Evolutionary conservation across 75 land plant species (phyloP), one percentile per base, ranked within the genome.

Genomic region (Isoetes taiwanensis): DNA sequence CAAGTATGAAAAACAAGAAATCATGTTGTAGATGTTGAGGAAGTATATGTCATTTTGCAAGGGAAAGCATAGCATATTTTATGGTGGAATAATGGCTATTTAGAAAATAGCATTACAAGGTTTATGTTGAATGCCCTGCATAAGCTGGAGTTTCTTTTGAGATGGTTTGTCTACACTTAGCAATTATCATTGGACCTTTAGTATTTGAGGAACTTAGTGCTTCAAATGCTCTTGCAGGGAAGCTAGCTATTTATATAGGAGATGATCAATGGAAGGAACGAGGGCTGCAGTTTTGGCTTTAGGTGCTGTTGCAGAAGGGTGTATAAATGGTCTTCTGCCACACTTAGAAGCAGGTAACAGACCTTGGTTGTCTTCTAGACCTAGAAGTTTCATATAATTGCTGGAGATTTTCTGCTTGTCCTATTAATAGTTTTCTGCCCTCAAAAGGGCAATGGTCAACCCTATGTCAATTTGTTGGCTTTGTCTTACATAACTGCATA

Each of bases 281-380:
- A 34, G 98, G 71, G 98, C 98, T 46, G 96, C 98, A 48, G 94
- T 93, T 54, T 76, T 93, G 54, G 95, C 98, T 23, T 58, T 93
- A 35, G 98, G 98, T 60, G 98, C 98, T 5, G 63, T 93, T 63
- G 95, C 81, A 32, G 95, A 93, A 52, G 98, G 98, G 32, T 93
- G 98, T 65, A 79, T 88, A 17, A 76, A 64, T 66, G 98, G 98
- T 16, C 86, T 93, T 37, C 86, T 84, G 61, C 98, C 98, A 52
- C 90, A 84, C 65, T 67, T 93, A n/a, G 25, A 46, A 77, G 11
- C 78, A 88, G 96, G 98, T 91, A 70, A 34, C 43, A 0, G 28
- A 14, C 52, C 21, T 23, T 56, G 14, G 31, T 50, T 20, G 25
- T 58, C n/a, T n/a, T n/a, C n/a, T n/a, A n/a, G 16, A 17, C 23